Percentiles rank a stretch among this genome's conserved stretches.
Conservation (phyloP, 371 early-diverging fungal species). For the Mucor mucedo region DNA sequence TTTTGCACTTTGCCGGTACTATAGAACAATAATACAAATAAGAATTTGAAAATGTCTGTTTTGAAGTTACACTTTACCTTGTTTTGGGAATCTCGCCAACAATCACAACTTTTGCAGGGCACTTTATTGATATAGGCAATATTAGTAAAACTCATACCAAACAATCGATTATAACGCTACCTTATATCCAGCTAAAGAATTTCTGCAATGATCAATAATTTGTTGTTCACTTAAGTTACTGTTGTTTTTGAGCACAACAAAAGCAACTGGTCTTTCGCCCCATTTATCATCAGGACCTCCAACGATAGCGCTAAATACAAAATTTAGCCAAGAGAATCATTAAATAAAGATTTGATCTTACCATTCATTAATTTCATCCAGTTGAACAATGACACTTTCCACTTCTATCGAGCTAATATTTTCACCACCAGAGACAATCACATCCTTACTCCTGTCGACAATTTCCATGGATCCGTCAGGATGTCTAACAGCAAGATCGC, state of each 20-base stretch:
- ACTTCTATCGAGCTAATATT: conserved; percentile 77
- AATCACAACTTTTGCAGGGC: conserved; percentile 40
- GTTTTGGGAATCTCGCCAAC: conserved; percentile 41
- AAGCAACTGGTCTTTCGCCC: conserved; percentile 77
- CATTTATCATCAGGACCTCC: conserved; percentile 67
- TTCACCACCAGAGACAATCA: conserved; percentile 78
- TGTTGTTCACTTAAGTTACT: conserved; percentile 30
- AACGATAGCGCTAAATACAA: conserved; percentile 55
- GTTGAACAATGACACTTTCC: conserved; percentile 62
- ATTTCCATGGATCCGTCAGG: conserved; percentile 71
- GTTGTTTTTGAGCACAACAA: conserved; percentile 57
- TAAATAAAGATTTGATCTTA: conserved; percentile 12
- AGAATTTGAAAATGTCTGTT: background rate
- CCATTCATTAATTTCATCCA: conserved; percentile 66
- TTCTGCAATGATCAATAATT: conserved; percentile 54
- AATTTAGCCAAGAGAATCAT: background rate
- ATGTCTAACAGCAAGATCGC: conserved; percentile 71
- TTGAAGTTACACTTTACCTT: conserved; percentile 20
- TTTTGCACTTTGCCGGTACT: conserved; percentile 51
- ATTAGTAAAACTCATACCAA: background rate
- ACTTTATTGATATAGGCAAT: conserved; percentile 14
- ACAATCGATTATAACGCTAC: conserved; percentile 13
- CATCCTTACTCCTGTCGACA: conserved; percentile 72
- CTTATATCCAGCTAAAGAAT: conserved; percentile 58
- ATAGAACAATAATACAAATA: background rate